Percentiles rank a stretch among this genome's conserved stretches.
phyloP scores from a whole-genome alignment of 2,329 filamentous ascomycete genomes.

The Fusarium praegraminearum region DNA sequence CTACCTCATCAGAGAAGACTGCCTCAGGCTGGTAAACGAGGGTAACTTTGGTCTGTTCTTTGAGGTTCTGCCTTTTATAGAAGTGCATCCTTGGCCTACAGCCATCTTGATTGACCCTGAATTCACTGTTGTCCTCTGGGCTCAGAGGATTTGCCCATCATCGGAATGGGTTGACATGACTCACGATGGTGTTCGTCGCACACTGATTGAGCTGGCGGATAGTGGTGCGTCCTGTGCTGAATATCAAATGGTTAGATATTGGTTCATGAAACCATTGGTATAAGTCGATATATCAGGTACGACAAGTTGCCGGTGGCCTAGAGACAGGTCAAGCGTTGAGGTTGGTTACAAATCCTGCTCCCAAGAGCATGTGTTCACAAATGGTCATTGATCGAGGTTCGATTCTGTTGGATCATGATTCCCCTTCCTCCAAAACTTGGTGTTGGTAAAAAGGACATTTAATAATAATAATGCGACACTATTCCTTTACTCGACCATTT shows the following conservation, averaged over 20 bases:
- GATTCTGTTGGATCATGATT: neutral
- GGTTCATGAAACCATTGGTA: neutral
- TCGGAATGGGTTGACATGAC: constrained; percentile 15
- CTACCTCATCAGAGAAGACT: neutral
- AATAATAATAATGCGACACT: neutral
- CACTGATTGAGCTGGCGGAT: constrained; percentile 22
- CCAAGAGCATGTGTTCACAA: neutral
- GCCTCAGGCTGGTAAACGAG: neutral
- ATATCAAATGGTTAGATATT: constrained; percentile 15
- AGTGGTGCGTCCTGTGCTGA: constrained; percentile 24
- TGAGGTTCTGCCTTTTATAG: neutral
- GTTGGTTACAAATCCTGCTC: neutral
- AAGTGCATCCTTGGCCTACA: neutral
- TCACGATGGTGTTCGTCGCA: neutral
- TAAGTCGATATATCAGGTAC: neutral
- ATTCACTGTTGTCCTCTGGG: constrained; percentile 15
- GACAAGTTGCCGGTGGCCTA: neutral
- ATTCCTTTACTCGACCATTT: neutral
- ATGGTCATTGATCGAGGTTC: neutral
- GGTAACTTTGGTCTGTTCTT: neutral
- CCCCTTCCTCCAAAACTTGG: neutral
- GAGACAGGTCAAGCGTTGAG: rapidly evolving
- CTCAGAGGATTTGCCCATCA: neutral
- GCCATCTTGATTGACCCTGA: constrained; percentile 6
- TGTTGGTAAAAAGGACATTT: neutral